Percentiles rank a stretch among this genome's conserved stretches.
Conservation (phyloP, 1,284 basidiomycete species). For the Vanrija sp. region DNA sequence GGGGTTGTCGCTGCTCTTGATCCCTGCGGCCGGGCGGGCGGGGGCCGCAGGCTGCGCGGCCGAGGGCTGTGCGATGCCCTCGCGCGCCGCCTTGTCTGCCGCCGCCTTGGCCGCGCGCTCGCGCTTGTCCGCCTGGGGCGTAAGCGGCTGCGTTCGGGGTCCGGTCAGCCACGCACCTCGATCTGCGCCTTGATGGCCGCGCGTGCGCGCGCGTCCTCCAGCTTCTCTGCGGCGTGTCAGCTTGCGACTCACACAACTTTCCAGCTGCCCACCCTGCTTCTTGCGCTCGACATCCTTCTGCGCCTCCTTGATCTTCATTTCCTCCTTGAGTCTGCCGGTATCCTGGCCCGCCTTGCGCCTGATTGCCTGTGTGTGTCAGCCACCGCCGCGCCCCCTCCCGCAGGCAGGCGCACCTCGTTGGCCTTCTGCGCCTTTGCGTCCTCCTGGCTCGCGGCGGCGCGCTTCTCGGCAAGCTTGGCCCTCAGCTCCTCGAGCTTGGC, state of each 20-base stretch:
- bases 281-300: constrained; percentile 73
- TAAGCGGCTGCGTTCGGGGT: neutral
- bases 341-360: constrained; percentile 83
- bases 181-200: constrained; percentile 87
- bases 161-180: constrained; percentile 51
- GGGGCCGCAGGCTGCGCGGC: constrained; percentile 49
- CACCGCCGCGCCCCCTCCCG: constrained; percentile 14
- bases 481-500: constrained; percentile 73
- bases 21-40: constrained; percentile 29
- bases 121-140: constrained; percentile 66
- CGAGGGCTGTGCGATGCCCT: constrained; percentile 55
- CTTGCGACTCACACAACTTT: neutral
- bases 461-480: constrained; percentile 72
- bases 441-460: constrained; percentile 60
- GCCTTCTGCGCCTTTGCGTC: constrained; percentile 67
- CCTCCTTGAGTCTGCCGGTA: constrained; percentile 66
- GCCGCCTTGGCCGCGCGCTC: constrained; percentile 81
- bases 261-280: constrained; percentile 58
- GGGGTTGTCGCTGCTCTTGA: constrained; percentile 67
- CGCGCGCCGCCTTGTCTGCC: constrained; percentile 79
- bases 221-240: constrained; percentile 60
- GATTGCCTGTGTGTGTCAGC: constrained; percentile 50
- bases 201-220: constrained; percentile 75
- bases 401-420: constrained; percentile 72
- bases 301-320: constrained; percentile 71